Evolutionary conservation across 805 yeast genomes (phyloP), one percentile per base, ranked within the genome.

Genomic region (Grigorovia transvaalensis): DNA sequence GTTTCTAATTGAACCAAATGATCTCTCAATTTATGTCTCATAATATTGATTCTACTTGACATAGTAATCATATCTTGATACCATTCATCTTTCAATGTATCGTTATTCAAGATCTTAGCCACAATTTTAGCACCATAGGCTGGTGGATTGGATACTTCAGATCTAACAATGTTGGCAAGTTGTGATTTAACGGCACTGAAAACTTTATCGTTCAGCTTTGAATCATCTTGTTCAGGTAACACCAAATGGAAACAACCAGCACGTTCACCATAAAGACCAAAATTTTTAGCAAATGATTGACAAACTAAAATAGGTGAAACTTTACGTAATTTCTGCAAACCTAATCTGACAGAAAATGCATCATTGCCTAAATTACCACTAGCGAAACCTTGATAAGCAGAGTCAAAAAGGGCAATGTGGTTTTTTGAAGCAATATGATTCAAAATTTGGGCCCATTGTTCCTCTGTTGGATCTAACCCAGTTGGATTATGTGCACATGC

Each of bases 401-500:
- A 81, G 71, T 91, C 99, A 64, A 93, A 90, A 55, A 91, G 71
- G 6, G 88, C 88, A 61, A 91, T 77, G 70, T 88, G 95, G 50
- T 78, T 71, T 53, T 79, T 75, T 53, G 70, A 65, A 58, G 79
- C 77, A 56, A 88, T 71, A 27, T 81, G 84, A 45, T 76, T 74
- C 46, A 87, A 74, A 50, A 93, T 83, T 62, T 74, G 60, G 46
- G 68, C 68, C 99, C 99, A 91, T 71, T 91, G 85, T 49, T 78
- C 85, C 53, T 74, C 73, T 2, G 85, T 80, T 52, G 98, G 98
- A 68, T 91, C 99, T 59, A 91, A 80, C 44, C 98, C 99, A 20
- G 98, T 91, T 54, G 99, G 98, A 69, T 91, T 91, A 71, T 91
- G 99, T 38, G 98, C 98, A 69, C 97, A 90, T 3, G 98, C 89